Conservation (phyloP, 2,329 filamentous ascomycete species). For the Beauveria varroae region DNA sequence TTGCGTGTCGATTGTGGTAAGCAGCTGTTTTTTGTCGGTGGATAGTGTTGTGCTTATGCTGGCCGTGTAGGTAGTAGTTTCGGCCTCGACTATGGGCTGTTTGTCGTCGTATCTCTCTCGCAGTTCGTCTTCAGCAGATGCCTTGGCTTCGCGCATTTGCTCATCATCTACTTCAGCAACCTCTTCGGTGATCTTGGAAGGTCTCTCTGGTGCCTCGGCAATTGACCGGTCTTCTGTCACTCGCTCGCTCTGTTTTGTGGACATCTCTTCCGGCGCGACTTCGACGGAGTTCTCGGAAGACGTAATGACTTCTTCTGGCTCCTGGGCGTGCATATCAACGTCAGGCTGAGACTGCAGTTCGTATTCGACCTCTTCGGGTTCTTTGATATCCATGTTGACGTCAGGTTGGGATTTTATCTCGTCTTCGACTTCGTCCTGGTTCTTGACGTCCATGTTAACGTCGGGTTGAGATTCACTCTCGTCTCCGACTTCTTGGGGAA, state of each 20-base stretch:
- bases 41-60: background rate
- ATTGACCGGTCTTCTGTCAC: background rate
- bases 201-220: background rate
- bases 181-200: background rate
- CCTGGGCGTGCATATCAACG: constrained; percentile 2
- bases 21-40: background rate
- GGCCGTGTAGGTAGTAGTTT: background rate
- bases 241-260: background rate
- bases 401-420: constrained; percentile 3
- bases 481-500: background rate
- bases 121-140: background rate
- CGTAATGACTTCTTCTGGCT: background rate
- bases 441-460: background rate
- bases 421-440: background rate
- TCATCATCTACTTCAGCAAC: background rate
- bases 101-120: background rate
- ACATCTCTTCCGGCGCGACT: background rate
- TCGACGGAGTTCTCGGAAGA: background rate
- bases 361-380: background rate
- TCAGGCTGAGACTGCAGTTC: background rate
- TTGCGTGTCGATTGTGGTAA: constrained; percentile 4
- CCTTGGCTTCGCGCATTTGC: background rate
- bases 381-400: background rate
- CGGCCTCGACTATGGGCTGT: background rate
- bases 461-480: constrained; percentile 1